Base-by-base conservation (phyloP, 2,329 filamentous ascomycete genomes). In the Talaromyces sp. region DNA sequence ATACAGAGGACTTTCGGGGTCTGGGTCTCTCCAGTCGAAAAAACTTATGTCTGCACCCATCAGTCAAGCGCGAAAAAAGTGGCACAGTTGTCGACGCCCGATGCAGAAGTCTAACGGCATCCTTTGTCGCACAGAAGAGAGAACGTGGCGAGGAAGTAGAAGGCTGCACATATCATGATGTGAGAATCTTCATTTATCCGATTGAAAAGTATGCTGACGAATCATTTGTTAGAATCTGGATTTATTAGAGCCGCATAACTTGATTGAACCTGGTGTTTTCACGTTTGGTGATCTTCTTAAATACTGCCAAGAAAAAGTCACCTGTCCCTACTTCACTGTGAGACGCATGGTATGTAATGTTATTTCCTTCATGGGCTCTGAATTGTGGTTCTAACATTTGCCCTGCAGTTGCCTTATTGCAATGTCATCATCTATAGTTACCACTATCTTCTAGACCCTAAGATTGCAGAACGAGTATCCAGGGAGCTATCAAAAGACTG, bases 351-450 rank as follows among this genome's bases (percentile, higher is more conserved):
- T 91, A 76, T 70, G 81, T 27, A 14, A 42, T 40, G 54, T 36
- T 56, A 10, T 8, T 36, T 56, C 2, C 27, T 36, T 14, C 4
- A 16, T 55, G 50, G 36, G 23, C 28, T 2, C 2, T 51, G 33
- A 23, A 33, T 10, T 12, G 16, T 4, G 23, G 9, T 42, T 42
- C 44, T 59, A 28, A 54, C 54, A 62, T 52, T 69, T 74, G n/a
- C 34, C 33, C 16, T 52, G 14, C 66, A 92, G 89, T 98, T 99
- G 94, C 89, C 95, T 70, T 98, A 93, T 73, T 99, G 95, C 83
- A 98, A 99, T 74, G 92, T 99, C 72, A 97, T 99, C 71, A 99
- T 99, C 68, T 99, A 99, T 79, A 99, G 95, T 0, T 99, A 99
- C 73, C 95, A 99, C 76, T 99, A 99, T 72, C 85, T 99, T 3